These are phyloP conservation scores for Kodamaea sagamina DNA, from an alignment of 805 yeast genomes.

Conservation along the genomic window DNA sequence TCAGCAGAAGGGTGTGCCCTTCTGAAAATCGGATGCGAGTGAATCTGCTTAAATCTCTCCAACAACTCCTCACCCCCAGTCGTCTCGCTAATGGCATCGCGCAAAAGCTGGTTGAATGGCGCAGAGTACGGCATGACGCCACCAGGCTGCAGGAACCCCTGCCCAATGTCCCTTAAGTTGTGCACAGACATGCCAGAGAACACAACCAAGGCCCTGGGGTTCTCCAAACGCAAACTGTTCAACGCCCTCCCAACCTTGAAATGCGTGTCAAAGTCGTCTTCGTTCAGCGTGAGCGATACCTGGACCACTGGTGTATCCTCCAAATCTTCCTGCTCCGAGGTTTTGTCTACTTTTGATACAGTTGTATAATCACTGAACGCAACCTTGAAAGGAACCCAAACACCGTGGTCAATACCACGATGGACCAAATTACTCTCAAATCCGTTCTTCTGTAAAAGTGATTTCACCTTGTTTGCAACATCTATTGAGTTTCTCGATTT, in stretches of 20 bases:
- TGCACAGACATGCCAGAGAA: conserved; percentile 83
- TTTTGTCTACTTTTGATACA: conserved; percentile 22
- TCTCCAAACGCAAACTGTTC: conserved; percentile 44
- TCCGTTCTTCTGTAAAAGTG: conserved; percentile 43
- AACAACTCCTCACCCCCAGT: conserved; percentile 32
- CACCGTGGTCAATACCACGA: conserved; percentile 84
- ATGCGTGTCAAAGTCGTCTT: conserved; percentile 42
- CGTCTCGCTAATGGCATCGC: conserved; percentile 33
- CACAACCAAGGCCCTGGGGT: conserved; percentile 47
- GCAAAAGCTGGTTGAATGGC: conserved; percentile 52
- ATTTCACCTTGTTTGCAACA: conserved; percentile 48
- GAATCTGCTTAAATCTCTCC: conserved; percentile 37
- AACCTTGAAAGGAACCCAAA: conserved; percentile 77
- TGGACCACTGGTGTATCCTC: conserved; percentile 51
- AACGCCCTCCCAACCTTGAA: conserved; percentile 59
- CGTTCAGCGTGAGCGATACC: conserved; percentile 47
- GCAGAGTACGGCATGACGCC: conserved; percentile 47
- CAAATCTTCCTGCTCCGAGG: conserved; percentile 36
- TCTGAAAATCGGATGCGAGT: conserved; percentile 34
- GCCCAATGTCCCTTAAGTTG: conserved; percentile 58
- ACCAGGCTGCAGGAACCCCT: conserved; percentile 17
- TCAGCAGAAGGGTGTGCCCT: conserved; percentile 76
- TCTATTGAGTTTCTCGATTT: conserved; percentile 47
- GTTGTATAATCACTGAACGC: conserved; percentile 51
- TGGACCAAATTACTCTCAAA: conserved; percentile 44